Base-by-base conservation (phyloP, 768 basidiomycete genomes). In the Lactarius deliciosus region DNA sequence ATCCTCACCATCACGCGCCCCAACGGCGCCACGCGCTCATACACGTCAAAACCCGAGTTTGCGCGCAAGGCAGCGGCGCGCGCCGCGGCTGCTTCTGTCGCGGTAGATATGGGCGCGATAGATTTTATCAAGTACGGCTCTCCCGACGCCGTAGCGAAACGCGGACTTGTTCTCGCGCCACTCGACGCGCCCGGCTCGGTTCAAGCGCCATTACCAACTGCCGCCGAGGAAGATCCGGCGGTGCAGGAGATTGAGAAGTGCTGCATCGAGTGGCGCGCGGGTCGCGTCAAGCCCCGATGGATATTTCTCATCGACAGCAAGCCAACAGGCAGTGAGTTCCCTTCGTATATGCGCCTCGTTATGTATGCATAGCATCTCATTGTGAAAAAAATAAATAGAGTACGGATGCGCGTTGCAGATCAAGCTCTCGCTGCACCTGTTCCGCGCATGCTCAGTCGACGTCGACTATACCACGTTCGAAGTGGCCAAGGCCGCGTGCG, bases 1-100 rank as follows among this genome's bases (percentile, higher is more conserved):
- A 85, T 86, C 58, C 73, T 89, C 47, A 86, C 85, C 1, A 83
- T 89, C 64, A 83, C 79, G 1, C 84, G 82, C 25, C 86, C 85
- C 0, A 79, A 83, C 38, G 86, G 85, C 20, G 64, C 74, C 2
- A 75, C 75, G 5, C 79, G 86, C 55, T 82, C 83, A 0, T 89
- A 88, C 76, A 79, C 81, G 30, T 85, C 86, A 0, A 78, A 82
- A 30, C 75, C 79, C 16, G 54, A 73, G 2, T 83, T 81, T 68
- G 53, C 77, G 18, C 79, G 79, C 43, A 82, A 83, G 69, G 76
- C 69, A 45, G 86, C 87, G 15, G 88, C 88, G 0, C 85, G 84
- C 65, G 75, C 75, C 0, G 80, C 80, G 55, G 86, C 78, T 0
- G 86, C 85, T 0, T 77, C 73, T 18, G 73, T 84, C 18, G 88